Evolutionary conservation across 306 rosid species (phyloP), one percentile per base, ranked within the genome.

Genomic region (Bauhinia variegata): DNA sequence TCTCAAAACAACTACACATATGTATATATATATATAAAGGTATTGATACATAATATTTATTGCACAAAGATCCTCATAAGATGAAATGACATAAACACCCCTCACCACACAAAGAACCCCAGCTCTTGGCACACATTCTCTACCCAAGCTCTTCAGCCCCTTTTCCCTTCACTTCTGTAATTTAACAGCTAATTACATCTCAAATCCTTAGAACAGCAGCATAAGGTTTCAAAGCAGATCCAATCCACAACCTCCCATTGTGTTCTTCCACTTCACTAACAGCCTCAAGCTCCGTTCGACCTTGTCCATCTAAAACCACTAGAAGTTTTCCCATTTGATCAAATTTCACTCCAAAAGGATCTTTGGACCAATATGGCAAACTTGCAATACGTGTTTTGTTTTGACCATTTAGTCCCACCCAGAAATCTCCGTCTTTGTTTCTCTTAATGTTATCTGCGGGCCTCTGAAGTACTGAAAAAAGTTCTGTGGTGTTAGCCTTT

Each of bases 91-190:
- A 88, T 79, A 85, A 51, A 19, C 9, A 48, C 52, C 85, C 88
- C 4, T 13, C 0, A 79, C 43, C 0, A 73, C 95, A 18, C 80
- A 87, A 0, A 88, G 87, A 57, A 17, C 75, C 2, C 4, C 75
- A 86, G 46, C 79, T 82, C 46, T 86, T 78, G 4, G 2, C 60
- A 5, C 1, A 28, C 12, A 79, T 17, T 0, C 74, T 91, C 1
- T 78, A 75, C 96, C 89, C 86, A 33, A 88, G 84, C 0, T 78
- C 83, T n/a, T n/a, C n/a, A n/a, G n/a, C n/a, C n/a, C n/a, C n/a
- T n/a, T n/a, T n/a, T n/a, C n/a, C n/a, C n/a, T n/a, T n/a, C n/a
- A n/a, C n/a, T n/a, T n/a, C n/a, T n/a, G n/a, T n/a, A n/a, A n/a
- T n/a, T n/a, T n/a, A n/a, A n/a, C n/a, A n/a, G n/a, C n/a, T n/a